Base-by-base conservation (phyloP, 1,139 yeast genomes). In the Pneumocystis sp. region DNA sequence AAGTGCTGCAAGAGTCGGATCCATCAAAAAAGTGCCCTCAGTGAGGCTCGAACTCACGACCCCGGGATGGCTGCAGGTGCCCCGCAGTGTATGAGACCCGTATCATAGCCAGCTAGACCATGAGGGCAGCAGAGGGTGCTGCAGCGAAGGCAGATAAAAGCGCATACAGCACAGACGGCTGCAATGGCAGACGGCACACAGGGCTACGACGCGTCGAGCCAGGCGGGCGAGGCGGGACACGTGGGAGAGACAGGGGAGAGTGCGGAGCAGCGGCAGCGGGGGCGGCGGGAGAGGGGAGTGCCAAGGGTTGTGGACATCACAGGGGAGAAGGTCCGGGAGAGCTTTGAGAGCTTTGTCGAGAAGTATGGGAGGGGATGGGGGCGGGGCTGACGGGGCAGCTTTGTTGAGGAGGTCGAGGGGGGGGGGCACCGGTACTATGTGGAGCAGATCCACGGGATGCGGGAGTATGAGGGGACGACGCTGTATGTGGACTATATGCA, bases 311-410 rank as follows among this genome's bases (percentile, higher is more conserved):
- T 83, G 29, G 97, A 91, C 77, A 84, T 85, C 57, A 89, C 96
- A 7, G 96, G 96, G 68, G 96, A 90, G 73, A 88, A 89, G 71
- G 96, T 90, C 15, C 81, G 91, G 64, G 96, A 89, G 74, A 85
- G 93, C 42, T 90, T 91, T 74, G 96, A 89, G 74, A 83, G 81
- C 69, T 91, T 91, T 73, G 76, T 91, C 68, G 88, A 85, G 73
- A 86, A 83, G 68, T 66, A 10, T 12, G 4, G 6, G 10, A 25
- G 3, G 21, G 12, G 5, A 5, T 5, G 5, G 34, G 5, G 5
- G 3, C 3, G 5, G 34, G 34, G 34, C 34, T 31, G 3, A 31
- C 34, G 8, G n/a, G 10, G 17, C 12, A 50, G 57, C 12, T 50
- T 3, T 50, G 12, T 50, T 25, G 57, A 50, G 10, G 5, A 34